Percentiles rank a stretch among this genome's conserved stretches.
These are phyloP conservation scores for Beauveria varroae DNA, from an alignment of 2,329 filamentous ascomycete genomes.

Conservation along the genomic window DNA sequence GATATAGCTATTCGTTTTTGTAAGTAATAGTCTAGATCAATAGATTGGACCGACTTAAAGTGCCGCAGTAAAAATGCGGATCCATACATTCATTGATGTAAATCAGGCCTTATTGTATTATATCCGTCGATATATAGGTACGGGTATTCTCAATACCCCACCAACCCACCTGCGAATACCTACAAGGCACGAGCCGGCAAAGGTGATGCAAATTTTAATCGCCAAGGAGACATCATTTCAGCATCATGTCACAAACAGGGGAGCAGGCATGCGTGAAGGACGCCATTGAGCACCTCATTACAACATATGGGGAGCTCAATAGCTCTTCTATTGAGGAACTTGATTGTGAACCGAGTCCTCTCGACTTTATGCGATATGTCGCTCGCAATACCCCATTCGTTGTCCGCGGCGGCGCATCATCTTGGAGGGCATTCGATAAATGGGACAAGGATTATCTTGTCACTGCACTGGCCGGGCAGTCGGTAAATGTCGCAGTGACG, in stretches of 20 bases:
- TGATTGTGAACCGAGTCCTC: conserved; percentile 56
- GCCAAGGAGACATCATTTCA: neutral
- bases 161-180: too few species aligned
- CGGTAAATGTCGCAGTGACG: conserved; percentile 72
- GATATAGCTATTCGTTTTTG: too few species aligned
- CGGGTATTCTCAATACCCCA: too few species aligned
- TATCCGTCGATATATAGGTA: too few species aligned
- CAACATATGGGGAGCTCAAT: conserved; percentile 69
- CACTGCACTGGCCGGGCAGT: conserved; percentile 42
- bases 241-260: neutral
- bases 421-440: conserved; percentile 54
- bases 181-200: too few species aligned
- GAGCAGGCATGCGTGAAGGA: neutral
- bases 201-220: neutral
- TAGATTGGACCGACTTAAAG: too few species aligned
- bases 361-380: conserved; percentile 76
- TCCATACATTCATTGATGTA: too few species aligned
- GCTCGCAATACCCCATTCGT: conserved; percentile 69
- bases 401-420: conserved; percentile 51
- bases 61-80: too few species aligned
- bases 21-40: too few species aligned
- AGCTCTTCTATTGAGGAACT: conserved; percentile 52
- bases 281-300: conserved; percentile 45
- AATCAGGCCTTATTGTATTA: too few species aligned
- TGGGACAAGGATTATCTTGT: conserved; percentile 59